These are phyloP conservation scores for Phylloboletellus chloephorus DNA, from an alignment of 1,284 basidiomycete genomes.

Conservation along the genomic window DNA sequence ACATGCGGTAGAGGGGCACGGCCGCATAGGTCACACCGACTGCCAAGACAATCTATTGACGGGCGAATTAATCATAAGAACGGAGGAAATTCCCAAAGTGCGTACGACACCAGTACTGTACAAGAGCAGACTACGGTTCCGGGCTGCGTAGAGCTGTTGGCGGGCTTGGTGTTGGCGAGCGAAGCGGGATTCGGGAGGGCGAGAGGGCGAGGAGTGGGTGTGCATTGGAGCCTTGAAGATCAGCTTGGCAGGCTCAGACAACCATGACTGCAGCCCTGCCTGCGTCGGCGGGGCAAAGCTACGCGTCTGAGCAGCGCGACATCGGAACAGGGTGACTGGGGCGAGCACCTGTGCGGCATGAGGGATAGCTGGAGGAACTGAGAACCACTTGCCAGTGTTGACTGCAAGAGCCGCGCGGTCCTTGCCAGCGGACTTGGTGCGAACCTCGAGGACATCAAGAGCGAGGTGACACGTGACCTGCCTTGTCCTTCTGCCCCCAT, in stretches of 20 bases:
- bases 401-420: background rate
- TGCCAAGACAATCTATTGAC: constrained; percentile 65
- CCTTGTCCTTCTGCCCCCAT: background rate
- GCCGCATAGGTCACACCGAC: constrained; percentile 91
- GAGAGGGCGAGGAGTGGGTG: constrained; percentile 8
- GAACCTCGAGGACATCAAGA: constrained; percentile 5
- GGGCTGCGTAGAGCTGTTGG: constrained; percentile 39
- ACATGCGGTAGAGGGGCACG: constrained; percentile 95
- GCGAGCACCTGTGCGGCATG: constrained; percentile 1
- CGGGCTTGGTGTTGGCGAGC: constrained; percentile 26
- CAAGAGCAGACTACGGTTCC: constrained; percentile 72
- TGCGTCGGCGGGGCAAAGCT: background rate
- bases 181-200: constrained; percentile 2
- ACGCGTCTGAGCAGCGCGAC: background rate
- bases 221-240: constrained; percentile 7
- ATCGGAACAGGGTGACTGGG: background rate
- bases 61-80: constrained; percentile 4
- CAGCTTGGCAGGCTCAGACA: background rate
- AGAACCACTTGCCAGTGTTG: constrained; percentile 5
- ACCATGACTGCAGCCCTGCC: constrained; percentile 3
- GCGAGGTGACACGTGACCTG: constrained; percentile 18
- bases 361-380: background rate
- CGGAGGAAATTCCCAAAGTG: constrained; percentile 9
- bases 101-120: constrained; percentile 75
- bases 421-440: background rate